Evolutionary conservation across 805 yeast species (phyloP).

Genomic region (Saturnispora kantuleensis): DNA sequence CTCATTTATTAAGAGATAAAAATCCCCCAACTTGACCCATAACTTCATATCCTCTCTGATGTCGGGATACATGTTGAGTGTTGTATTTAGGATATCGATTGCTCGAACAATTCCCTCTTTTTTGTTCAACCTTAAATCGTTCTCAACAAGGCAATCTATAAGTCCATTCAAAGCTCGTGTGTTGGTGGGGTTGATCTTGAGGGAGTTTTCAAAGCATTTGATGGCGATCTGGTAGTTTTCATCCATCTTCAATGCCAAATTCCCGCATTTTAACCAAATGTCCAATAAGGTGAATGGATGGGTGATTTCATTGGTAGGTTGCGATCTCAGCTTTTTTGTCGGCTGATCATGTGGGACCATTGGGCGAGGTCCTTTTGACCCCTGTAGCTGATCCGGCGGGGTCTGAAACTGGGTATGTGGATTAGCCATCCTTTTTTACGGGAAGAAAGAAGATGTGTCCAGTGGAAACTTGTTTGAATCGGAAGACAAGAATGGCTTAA

Average conservation of each 20-base stretch:
- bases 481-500: too few relatives aligned
- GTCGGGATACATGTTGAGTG: constrained; percentile 30
- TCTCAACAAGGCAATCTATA: constrained; percentile 22
- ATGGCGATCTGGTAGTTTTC: constrained; percentile 30
- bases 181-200: constrained; percentile 33
- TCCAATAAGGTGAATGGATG: neutral
- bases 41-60: constrained; percentile 31
- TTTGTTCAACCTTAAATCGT: neutral
- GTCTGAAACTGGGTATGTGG: too few relatives aligned
- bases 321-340: neutral
- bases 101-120: constrained; percentile 20
- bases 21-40: constrained; percentile 43
- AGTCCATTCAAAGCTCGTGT: constrained; percentile 34
- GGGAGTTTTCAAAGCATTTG: constrained; percentile 33
- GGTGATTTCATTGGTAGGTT: neutral
- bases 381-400: too few relatives aligned
- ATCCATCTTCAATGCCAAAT: constrained; percentile 35
- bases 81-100: constrained; percentile 31
- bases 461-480: too few relatives aligned
- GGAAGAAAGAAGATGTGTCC: too few relatives aligned
- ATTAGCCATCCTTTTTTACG: too few relatives aligned
- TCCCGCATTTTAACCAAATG: constrained; percentile 41
- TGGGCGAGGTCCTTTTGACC: neutral
- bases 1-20: constrained; percentile 37
- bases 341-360: neutral